Base-by-base conservation (phyloP, 768 basidiomycete genomes). In the Pisolithus marmoratus region DNA sequence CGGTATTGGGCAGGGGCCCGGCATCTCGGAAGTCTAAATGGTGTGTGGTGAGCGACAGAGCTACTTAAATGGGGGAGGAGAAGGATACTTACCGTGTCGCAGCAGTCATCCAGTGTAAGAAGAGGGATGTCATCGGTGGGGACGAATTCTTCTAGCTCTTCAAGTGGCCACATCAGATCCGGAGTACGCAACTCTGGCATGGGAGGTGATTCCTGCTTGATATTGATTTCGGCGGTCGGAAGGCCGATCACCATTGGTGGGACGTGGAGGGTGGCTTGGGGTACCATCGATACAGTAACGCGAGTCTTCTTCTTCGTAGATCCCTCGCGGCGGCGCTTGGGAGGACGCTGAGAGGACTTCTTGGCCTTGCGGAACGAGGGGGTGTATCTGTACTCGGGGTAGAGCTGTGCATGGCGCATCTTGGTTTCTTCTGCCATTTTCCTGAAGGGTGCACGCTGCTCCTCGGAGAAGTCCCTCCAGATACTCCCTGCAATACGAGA, bases 401-500 rank as follows among this genome's bases (percentile, higher is more conserved):
- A 74, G 40, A 69, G 66, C 57, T 63, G 55, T 26, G 73, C 74
- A 56, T 87, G 84, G 46, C 71, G 66, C 4, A 57, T 59, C 52
- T 80, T 74, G 24, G 69, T 78, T 48, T 74, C 62, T 15, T 70
- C 73, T 2, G 85, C 85, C 60, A 70, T 60, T 15, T 59, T 61
- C 36, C 71, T 63, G 74, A 77, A 87, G 19, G 64, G 68, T 5
- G 62, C 67, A 48, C 75, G 79, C 59, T 81, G 75, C 22, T 70
- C 73, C 1, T 66, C 62, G 9, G 69, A 59, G 29, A 89, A 67
- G 49, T 76, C 63, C 45, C 79, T 78, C 90, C 90, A 94, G 56
- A 77, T 74, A 31, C 79, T 64, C 4, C 84, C 89, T 2, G 83
- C 85, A 48, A 89, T 77, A 50, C 81, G 76, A 52, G 83, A 85